These are phyloP conservation scores for Polychytrium aggregatum DNA, from an alignment of 192 early-diverging fungal species.

Conservation along the genomic window DNA sequence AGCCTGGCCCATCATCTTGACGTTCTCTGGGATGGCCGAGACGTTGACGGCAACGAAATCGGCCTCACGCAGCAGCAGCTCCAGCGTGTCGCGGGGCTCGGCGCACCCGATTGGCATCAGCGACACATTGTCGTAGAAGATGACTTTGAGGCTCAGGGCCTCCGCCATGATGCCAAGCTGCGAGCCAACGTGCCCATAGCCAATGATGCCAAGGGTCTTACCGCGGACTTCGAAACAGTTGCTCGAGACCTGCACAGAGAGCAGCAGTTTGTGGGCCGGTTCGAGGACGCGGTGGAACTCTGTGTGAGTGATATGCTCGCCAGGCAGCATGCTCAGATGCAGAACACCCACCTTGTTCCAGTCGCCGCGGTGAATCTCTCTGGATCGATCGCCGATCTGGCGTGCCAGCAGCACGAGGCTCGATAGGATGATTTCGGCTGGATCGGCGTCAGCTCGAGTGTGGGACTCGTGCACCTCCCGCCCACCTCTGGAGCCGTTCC, in stretches of 20 bases:
- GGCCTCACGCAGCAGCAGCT: constrained; percentile 23
- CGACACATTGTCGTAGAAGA: constrained; percentile 33
- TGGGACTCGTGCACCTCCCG: too few species aligned
- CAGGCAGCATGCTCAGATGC: background rate
- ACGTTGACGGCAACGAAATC: constrained; percentile 35
- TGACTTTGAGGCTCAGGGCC: constrained; percentile 27
- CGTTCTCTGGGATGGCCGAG: constrained; percentile 21
- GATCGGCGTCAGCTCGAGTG: too few species aligned
- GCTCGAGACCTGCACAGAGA: constrained; percentile 9
- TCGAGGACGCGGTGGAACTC: background rate
- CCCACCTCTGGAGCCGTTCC: too few species aligned
- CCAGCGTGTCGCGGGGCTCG: constrained; percentile 13
- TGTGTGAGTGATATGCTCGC: too few species aligned
- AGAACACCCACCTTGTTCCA: constrained; percentile 38
- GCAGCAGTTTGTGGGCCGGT: too few species aligned
- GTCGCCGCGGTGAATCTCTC: constrained; percentile 32
- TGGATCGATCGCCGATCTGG: constrained; percentile 30
- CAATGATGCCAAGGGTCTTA: constrained; percentile 40
- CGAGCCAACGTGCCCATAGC: constrained; percentile 36
- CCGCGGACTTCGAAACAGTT: constrained; percentile 36
- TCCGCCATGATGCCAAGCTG: constrained; percentile 39
- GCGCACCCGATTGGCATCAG: constrained; percentile 35
- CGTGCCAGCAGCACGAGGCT: constrained; percentile 27
- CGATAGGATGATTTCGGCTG: constrained; percentile 34
- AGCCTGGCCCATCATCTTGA: constrained; percentile 28